Conservation (phyloP, 768 basidiomycete species). For the Xanthoconium purpureum region DNA sequence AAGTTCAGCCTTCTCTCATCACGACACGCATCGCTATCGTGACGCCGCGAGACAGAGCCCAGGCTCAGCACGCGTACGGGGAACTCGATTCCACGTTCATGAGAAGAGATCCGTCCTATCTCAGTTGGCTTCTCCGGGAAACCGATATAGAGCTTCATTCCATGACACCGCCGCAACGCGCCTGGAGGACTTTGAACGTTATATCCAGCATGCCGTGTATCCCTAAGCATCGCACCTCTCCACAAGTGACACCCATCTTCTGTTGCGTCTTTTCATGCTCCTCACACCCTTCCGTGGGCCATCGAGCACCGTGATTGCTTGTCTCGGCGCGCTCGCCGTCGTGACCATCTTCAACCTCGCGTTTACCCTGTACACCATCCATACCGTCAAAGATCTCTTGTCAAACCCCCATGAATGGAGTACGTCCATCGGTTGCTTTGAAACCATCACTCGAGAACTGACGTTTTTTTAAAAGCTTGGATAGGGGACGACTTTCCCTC, state of each 20-base stretch:
- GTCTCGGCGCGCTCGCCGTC: constrained; percentile 18
- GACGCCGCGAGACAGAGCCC: not conserved
- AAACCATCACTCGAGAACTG: not conserved
- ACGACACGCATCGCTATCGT: not conserved
- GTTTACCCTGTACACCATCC: constrained; percentile 19
- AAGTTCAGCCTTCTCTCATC: not conserved
- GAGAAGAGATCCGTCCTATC: not conserved
- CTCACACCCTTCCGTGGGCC: not conserved
- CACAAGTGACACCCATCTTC: too few relatives aligned
- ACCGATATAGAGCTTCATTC: not conserved
- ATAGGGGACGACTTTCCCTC: constrained; percentile 32
- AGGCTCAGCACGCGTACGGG: not conserved
- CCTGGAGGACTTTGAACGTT: not conserved
- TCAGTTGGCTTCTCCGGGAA: not conserved
- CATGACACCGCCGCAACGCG: not conserved
- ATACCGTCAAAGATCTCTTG: constrained; percentile 10
- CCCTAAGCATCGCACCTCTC: too few relatives aligned
- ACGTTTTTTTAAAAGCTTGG: constrained; percentile 16
- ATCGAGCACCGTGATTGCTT: constrained; percentile 1
- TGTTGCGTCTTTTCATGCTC: not conserved
- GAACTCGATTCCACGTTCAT: not conserved
- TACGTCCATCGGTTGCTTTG: constrained; percentile 1
- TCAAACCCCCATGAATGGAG: constrained; percentile 23
- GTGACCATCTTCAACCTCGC: constrained; percentile 25
- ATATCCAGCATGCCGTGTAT: constrained; percentile 5